phyloP scores from a whole-genome alignment of 495 filamentous ascomycete genomes.

The Penicillium turbatum region DNA sequence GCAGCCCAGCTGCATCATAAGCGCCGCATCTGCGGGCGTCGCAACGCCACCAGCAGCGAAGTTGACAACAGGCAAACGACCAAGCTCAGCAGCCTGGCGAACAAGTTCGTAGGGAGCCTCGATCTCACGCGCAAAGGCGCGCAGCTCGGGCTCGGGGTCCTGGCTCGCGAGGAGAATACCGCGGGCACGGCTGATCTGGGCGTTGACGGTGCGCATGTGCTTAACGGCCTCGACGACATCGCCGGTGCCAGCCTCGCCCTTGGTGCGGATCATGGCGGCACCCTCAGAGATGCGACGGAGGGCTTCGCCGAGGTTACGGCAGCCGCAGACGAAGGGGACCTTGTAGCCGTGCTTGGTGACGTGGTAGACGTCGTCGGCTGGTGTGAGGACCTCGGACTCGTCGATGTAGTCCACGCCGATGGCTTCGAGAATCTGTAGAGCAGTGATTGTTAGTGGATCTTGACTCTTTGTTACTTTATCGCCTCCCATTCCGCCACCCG shows the following conservation, averaged over 20 bases:
- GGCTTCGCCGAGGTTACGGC: slow-evolving; percentile 91
- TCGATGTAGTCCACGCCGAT: slow-evolving; percentile 97
- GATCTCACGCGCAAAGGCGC: slow-evolving; percentile 75
- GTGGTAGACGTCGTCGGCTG: slow-evolving; percentile 85
- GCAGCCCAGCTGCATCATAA: slow-evolving; percentile 99
- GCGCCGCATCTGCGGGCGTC: slow-evolving; percentile 91
- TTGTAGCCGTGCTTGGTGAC: slow-evolving; percentile 83
- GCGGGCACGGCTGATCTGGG: slow-evolving; percentile 73
- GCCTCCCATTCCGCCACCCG: neutral
- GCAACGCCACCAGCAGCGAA: slow-evolving; percentile 97
- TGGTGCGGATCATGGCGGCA: slow-evolving; percentile 98
- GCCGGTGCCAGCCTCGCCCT: slow-evolving; percentile 97
- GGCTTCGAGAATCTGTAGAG: slow-evolving; percentile 76
- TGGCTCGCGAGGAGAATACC: slow-evolving; percentile 54
- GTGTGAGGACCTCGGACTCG: slow-evolving; percentile 94
- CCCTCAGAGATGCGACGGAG: slow-evolving; percentile 88
- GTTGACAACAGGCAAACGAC: slow-evolving; percentile 92
- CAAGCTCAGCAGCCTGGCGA: slow-evolving; percentile 79
- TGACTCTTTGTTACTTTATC: neutral
- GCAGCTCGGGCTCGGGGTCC: slow-evolving; percentile 69
- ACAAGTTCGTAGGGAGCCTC: slow-evolving; percentile 71
- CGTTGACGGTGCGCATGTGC: slow-evolving; percentile 89
- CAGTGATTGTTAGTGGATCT: slow-evolving; percentile 7
- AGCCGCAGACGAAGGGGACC: slow-evolving; percentile 94
- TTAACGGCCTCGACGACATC: slow-evolving; percentile 95